Conservation (phyloP, 2,329 filamentous ascomycete genomes). For the Fusarium musae region DNA sequence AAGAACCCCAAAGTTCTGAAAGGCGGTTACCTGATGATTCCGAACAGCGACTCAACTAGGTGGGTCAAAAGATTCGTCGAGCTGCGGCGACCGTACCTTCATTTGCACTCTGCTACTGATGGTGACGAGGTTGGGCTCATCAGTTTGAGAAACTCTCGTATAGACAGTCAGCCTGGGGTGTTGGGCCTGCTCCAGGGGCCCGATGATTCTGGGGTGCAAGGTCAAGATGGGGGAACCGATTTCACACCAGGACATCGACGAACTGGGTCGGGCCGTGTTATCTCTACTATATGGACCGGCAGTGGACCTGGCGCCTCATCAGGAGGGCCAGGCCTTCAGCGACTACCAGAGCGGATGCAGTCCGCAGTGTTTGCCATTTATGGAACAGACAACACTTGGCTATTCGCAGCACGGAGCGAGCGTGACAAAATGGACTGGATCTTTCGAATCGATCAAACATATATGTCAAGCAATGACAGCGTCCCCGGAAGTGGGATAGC, state of each 20-base stretch:
- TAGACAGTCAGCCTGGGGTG: conserved; percentile 92
- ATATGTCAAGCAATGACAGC: conserved; percentile 61
- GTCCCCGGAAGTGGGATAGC: conserved; percentile 50
- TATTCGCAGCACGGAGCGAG: conserved; percentile 91
- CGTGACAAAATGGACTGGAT: conserved; percentile 98
- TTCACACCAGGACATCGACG: conserved; percentile 61
- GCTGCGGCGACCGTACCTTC: conserved; percentile 88
- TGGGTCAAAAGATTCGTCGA: conserved; percentile 97
- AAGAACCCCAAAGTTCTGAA: conserved; percentile 87
- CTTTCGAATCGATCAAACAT: conserved; percentile 88
- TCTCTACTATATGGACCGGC: conserved; percentile 67
- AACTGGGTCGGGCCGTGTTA: conserved; percentile 62
- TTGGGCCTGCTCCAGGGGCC: conserved; percentile 75
- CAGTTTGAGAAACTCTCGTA: conserved; percentile 87
- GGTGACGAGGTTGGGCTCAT: conserved; percentile 93
- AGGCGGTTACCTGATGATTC: conserved; percentile 87
- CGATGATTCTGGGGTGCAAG: conserved; percentile 50
- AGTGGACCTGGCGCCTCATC: conserved; percentile 49
- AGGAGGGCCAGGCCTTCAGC: conserved; percentile 56
- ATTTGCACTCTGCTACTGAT: conserved; percentile 85
- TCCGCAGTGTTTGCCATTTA: conserved; percentile 93
- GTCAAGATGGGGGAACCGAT: conserved; percentile 48
- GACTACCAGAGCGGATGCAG: conserved; percentile 68
- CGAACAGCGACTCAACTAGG: conserved; percentile 80
- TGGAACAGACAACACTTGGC: conserved; percentile 91